phyloP scores from a whole-genome alignment of 2,329 filamentous ascomycete genomes.

The Hypoxylon sp. region DNA sequence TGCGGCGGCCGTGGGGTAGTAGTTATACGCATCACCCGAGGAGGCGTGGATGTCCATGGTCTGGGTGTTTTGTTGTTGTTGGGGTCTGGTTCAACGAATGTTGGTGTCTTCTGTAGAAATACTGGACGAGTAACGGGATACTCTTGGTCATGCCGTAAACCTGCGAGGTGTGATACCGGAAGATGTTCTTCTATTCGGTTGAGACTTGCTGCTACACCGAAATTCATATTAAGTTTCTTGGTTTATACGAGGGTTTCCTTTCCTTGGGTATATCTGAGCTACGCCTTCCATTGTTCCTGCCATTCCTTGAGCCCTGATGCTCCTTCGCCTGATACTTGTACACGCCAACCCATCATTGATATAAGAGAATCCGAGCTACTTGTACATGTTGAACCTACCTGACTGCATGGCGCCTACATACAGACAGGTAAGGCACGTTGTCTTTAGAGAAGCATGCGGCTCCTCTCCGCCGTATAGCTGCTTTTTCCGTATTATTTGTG shows the following conservation, averaged over 20 bases:
- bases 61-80: neutral
- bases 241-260: neutral
- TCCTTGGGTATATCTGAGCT: neutral
- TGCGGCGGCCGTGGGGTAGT: constrained; percentile 10
- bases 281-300: constrained; percentile 7
- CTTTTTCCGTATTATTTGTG: too few relatives aligned
- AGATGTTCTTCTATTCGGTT: neutral
- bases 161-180: neutral
- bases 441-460: neutral
- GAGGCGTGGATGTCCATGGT: constrained; percentile 11
- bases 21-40: constrained; percentile 3
- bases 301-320: neutral
- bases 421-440: too few relatives aligned
- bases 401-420: too few relatives aligned
- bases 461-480: too few relatives aligned
- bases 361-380: too few relatives aligned
- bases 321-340: neutral
- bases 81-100: neutral
- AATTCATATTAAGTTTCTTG: neutral
- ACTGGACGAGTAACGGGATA: neutral
- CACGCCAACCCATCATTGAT: neutral
- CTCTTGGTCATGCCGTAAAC: neutral
- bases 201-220: neutral
- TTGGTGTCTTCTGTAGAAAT: neutral
- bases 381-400: neutral